Evolutionary conservation across 805 yeast genomes (phyloP), one percentile per base, ranked within the genome.

Genomic region (Clavispora santaluciae): DNA sequence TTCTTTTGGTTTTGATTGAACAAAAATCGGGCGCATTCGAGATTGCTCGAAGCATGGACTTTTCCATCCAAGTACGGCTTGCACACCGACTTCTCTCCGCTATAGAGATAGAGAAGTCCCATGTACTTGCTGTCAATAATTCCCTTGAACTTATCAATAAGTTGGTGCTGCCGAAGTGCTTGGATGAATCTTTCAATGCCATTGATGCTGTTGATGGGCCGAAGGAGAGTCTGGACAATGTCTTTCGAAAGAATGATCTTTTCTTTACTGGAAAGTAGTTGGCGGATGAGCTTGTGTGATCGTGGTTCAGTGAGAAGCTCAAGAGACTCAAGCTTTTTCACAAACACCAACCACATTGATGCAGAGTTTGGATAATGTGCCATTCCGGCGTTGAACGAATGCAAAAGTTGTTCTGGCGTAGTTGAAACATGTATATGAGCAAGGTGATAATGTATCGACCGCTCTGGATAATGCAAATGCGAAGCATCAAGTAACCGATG

Each of bases 401-500:
- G 50, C 20, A 67, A 39, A 5, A 69, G 50, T 15, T 65, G 63
- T 28, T 66, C 70, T 1, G 73, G 67, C 1, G 64, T 48, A 12
- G 40, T 26, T n/a, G 68, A 43, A 8, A 68, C 49, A 33, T 51
- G 48, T 4, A 67, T 41, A 23, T 57, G 51, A 3, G 63, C 59
- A 17, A 56, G 44, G 37, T 57, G 48, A 40, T 56, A 59, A 2
- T 57, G 41, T 3, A 48, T 46, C 28, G 60, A 36, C 4, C 60
- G 63, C 35, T 56, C 40, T n/a, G 50, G 49, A 40, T 48, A 60
- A 17, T 54, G 56, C 9, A 47, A 38, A 20, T 56, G 63, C 4
- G 61, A 62, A n/a, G 59, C 48, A 4, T 53, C 39, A 33, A 65
- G 49, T 8, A 69, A 49, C 26, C 45, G 47, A 18, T 41, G 37